Conservation (phyloP, 164 flowering plant species). For the Kingdonia uniflora region DNA sequence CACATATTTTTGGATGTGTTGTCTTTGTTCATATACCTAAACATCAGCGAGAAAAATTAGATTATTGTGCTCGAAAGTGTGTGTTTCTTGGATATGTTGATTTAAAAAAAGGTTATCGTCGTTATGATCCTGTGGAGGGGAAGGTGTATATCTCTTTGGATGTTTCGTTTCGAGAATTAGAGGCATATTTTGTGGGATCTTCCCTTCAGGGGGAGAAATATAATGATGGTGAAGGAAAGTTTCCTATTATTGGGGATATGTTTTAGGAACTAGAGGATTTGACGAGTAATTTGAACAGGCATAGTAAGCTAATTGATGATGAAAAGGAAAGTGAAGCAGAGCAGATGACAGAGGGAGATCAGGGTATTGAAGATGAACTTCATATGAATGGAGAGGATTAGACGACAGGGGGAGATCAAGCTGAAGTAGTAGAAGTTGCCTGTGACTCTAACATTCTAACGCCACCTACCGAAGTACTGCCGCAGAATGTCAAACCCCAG, state of each 20-base stretch:
- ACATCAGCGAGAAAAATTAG: not conserved
- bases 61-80: not conserved
- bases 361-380: not conserved
- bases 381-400: too few species aligned
- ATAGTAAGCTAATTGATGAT: not conserved
- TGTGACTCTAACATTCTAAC: not conserved
- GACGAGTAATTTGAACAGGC: too few species aligned
- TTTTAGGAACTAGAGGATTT: not conserved
- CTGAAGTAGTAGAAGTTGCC: not conserved
- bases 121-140: not conserved
- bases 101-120: not conserved
- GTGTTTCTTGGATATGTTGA: not conserved
- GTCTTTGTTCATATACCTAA: not conserved
- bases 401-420: not conserved
- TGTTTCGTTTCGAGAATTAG: not conserved
- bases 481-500: not conserved
- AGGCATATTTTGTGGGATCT: not conserved
- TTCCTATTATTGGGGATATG: not conserved
- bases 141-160: not conserved
- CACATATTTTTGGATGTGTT: not conserved
- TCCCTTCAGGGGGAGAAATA: slow-evolving; percentile 6
- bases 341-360: too few species aligned
- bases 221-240: not conserved
- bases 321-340: not conserved
- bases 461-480: not conserved